Evolutionary conservation across 352 stramenopile genomes (phyloP), one percentile per base, ranked within the genome.

Genomic region (Pythium insidiosum): DNA sequence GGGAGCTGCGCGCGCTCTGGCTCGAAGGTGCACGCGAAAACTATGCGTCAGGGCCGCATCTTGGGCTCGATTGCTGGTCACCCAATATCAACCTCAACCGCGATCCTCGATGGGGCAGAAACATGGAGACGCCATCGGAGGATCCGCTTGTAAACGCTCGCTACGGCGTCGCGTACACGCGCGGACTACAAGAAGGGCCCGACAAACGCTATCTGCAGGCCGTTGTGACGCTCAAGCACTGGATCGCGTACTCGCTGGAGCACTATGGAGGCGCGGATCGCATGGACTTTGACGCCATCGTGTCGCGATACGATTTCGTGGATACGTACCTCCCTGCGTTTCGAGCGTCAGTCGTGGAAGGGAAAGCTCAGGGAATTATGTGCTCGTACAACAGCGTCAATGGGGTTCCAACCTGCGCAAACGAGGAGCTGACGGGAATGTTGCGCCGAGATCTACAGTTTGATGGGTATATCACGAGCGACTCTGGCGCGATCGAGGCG

Each of bases 351-450:
- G 68, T 98, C 4, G 68, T 64, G 35, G 68, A 94, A 5, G 88
- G 59, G 5, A 64, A 80, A 4, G 88, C 77, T 6, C 88, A 77
- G 18, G 73, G 82, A 5, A 47, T 98, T 53, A 98, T 98, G 95
- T 98, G 94, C 66, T 94, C 80, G 33, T 98, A 98, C 74, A 98
- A 98, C 54, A 81, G 78, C 29, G 56, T 98, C 4, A 98, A 98
- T 54, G 90, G 91, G 15, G 62, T 97, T 25, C 95, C 95, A 3
- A 83, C 90, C 50, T 98, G 95, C 58, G 80, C 88, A 3, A 96
- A 97, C 55, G 43, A 71, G 10, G 58, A 70, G 19, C 65, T 98
- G 13, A 80, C 73, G 10, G 58, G 74, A 12, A 42, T 91, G 12
- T 50, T 97, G 21, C 66, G 94, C 13, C 57, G 82, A 2, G 46